A percentile compares a stretch with the other conserved stretches of the same genome.
Conservation (phyloP, 345 rosid genomes). For the Firmiana major region DNA sequence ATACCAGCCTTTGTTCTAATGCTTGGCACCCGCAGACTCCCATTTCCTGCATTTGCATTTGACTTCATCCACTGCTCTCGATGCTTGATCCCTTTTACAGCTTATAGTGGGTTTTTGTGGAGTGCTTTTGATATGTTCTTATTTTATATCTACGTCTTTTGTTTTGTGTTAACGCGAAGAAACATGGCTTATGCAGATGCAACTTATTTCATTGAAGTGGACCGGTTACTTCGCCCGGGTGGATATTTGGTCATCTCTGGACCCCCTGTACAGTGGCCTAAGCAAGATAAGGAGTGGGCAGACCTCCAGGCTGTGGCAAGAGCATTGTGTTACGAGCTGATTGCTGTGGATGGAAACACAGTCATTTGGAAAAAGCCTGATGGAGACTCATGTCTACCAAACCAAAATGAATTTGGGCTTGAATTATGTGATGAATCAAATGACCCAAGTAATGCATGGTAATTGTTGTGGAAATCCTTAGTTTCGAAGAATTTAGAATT, state of each 20-base stretch:
- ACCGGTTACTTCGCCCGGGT: slow-evolving; percentile 84
- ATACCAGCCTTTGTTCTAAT: slow-evolving; percentile 96
- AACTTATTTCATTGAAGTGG: slow-evolving; percentile 88
- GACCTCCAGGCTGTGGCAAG: slow-evolving; percentile 95
- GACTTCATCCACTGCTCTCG: slow-evolving; percentile 90
- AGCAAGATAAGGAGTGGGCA: slow-evolving; percentile 98
- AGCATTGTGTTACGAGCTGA: slow-evolving; percentile 80
- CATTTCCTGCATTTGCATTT: slow-evolving; percentile 86
- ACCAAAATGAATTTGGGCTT: slow-evolving; percentile 74
- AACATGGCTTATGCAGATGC: slow-evolving; percentile 61
- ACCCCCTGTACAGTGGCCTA: slow-evolving; percentile 98
- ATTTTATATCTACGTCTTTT: slow-evolving; percentile 10
- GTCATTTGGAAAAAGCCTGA: slow-evolving; percentile 91
- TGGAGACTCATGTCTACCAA: slow-evolving; percentile 67
- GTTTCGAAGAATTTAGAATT: slow-evolving; percentile 8
- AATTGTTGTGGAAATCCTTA: slow-evolving; percentile 21
- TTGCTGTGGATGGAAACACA: slow-evolving; percentile 88
- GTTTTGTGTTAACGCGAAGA: slow-evolving; percentile 17
- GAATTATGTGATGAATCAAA: slow-evolving; percentile 64
- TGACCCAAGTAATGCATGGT: slow-evolving; percentile 81
- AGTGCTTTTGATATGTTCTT: background rate
- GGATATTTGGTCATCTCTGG: slow-evolving; percentile 97
- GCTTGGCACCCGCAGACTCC: slow-evolving; percentile 98
- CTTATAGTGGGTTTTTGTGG: slow-evolving; percentile 67
- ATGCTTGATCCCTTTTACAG: slow-evolving; percentile 92